Conservation (phyloP, 108 stramenopile genomes). For the Craspedostauros australis region DNA sequence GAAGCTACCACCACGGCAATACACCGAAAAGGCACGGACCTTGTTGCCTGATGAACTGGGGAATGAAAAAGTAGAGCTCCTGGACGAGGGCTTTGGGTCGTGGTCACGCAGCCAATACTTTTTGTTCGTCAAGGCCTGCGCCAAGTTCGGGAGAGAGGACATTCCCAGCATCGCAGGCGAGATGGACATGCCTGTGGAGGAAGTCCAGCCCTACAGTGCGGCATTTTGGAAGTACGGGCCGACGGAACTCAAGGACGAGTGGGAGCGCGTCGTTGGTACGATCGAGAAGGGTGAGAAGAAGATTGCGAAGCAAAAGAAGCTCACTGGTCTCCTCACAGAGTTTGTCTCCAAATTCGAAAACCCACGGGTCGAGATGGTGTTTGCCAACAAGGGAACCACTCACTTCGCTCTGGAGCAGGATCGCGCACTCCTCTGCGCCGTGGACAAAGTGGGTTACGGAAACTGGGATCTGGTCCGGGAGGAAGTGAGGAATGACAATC, state of each 20-base stretch:
- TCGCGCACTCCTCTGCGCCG: conserved; percentile 78
- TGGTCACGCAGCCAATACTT: conserved; percentile 91
- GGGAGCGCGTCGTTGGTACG: conserved; percentile 64
- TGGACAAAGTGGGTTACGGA: conserved; percentile 81
- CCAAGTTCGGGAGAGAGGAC: conserved; percentile 89
- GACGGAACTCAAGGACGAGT: conserved; percentile 77
- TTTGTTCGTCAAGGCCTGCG: conserved; percentile 83
- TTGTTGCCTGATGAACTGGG: conserved; percentile 70
- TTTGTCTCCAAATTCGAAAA: conserved; percentile 80
- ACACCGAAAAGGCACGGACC: conserved; percentile 39
- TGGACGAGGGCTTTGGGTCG: conserved; percentile 88
- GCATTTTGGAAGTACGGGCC: conserved; percentile 83
- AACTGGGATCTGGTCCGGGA: conserved; percentile 83
- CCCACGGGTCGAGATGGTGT: conserved; percentile 76
- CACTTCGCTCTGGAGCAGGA: conserved; percentile 85
- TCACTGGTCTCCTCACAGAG: conserved; percentile 55
- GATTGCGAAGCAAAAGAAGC: conserved; percentile 66
- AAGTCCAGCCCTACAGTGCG: conserved; percentile 76
- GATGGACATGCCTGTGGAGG: conserved; percentile 82
- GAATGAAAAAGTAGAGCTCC: conserved; percentile 76
- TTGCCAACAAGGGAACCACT: conserved; percentile 86
- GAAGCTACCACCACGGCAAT: conserved; percentile 59
- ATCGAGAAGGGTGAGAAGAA: conserved; percentile 85
- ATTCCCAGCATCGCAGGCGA: conserved; percentile 73
- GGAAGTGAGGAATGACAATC: conserved; percentile 52